A percentile compares a stretch with the other conserved stretches of the same genome.
Conservation (phyloP, 768 basidiomycete genomes). For the Pleurotus eryngii region DNA sequence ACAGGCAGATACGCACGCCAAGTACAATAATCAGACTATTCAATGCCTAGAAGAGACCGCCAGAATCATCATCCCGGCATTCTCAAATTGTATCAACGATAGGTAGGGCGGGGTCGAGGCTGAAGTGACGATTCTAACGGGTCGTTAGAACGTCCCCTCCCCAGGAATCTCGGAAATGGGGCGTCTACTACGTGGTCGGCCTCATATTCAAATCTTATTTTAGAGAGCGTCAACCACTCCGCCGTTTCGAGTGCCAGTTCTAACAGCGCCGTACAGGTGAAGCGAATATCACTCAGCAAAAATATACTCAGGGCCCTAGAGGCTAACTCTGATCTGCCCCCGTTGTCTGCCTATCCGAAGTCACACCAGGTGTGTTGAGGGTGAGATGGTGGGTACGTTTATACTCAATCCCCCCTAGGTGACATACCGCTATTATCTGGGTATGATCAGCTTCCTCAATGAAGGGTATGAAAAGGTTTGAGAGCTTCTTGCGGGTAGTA, state of each 20-base stretch:
- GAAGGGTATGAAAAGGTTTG: conserved; percentile 83
- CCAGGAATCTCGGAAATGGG: conserved; percentile 81
- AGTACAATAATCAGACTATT: conserved; percentile 50
- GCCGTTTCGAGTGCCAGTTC: too few species aligned
- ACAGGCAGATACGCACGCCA: conserved; percentile 63
- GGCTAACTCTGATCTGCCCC: conserved; percentile 82
- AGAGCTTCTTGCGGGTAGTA: neutral
- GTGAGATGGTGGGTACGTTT: conserved; percentile 5
- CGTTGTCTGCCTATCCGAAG: conserved; percentile 70
- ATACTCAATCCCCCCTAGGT: conserved; percentile 49
- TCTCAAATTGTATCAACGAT: conserved; percentile 86
- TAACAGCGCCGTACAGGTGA: conserved; percentile 52
- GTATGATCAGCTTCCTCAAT: conserved; percentile 90
- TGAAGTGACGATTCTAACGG: neutral
- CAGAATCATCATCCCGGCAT: conserved; percentile 82
- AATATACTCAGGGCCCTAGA: conserved; percentile 88
- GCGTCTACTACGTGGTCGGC: conserved; percentile 89
- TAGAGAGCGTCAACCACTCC: conserved; percentile 49
- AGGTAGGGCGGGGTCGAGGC: conserved; percentile 21
- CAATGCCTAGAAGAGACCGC: conserved; percentile 87
- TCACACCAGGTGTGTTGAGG: conserved; percentile 71
- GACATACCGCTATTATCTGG: conserved; percentile 91
- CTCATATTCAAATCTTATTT: conserved; percentile 94
- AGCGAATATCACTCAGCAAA: conserved; percentile 86
- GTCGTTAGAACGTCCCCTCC: conserved; percentile 57